phyloP scores from a whole-genome alignment of 352 stramenopile genomes.

The Phytophthora pinifolia region DNA sequence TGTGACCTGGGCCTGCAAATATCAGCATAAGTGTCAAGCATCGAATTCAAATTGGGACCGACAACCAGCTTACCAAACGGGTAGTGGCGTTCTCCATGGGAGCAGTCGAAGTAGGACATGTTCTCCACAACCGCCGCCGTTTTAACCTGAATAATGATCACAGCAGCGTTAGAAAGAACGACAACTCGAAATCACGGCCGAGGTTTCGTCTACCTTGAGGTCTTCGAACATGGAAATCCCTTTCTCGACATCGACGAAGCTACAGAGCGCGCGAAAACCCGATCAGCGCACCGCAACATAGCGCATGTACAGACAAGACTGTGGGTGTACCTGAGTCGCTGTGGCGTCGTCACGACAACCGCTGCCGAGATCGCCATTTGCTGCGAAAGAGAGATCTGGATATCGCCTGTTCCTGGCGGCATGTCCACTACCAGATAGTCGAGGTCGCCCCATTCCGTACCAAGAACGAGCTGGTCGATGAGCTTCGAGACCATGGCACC shows the following conservation, averaged over 20 bases:
- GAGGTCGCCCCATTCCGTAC: constrained; percentile 98
- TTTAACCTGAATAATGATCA: constrained; percentile 76
- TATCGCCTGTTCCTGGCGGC: constrained; percentile 99
- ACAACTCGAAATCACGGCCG: neutral
- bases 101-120: constrained; percentile 97
- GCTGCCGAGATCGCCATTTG: constrained; percentile 96
- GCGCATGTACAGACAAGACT: neutral
- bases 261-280: constrained; percentile 16
- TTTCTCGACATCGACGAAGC: constrained; percentile 98
- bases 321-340: constrained; percentile 86
- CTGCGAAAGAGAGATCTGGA: constrained; percentile 98
- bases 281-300: neutral
- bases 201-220: constrained; percentile 73
- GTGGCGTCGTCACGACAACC: constrained; percentile 99
- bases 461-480: constrained; percentile 94
- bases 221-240: constrained; percentile 99
- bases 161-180: constrained; percentile 2
- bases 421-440: constrained; percentile 99
- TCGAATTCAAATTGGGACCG: too few relatives aligned
- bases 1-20: constrained; percentile 62
- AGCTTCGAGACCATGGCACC: constrained; percentile 98
- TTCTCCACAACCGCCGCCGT: constrained; percentile 98
- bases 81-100: constrained; percentile 82
- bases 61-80: constrained; percentile 61
- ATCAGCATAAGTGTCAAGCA: neutral